A percentile compares a stretch with the other conserved stretches of the same genome.
These are phyloP conservation scores for Bipolaris cookei DNA, from an alignment of 2,329 filamentous ascomycete species.

Conservation along the genomic window DNA sequence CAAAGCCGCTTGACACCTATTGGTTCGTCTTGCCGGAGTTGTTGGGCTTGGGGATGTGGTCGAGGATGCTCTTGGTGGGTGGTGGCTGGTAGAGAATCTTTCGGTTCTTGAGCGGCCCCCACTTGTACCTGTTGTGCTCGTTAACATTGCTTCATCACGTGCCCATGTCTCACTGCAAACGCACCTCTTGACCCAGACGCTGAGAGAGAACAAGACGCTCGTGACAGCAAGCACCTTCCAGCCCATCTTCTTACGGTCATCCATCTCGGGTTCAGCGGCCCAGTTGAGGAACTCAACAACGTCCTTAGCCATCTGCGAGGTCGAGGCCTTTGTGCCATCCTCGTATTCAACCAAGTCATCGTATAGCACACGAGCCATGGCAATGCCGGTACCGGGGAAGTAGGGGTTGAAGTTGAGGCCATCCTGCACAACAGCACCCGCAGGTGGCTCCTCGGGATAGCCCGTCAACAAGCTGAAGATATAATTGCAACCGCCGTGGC, in stretches of 20 bases:
- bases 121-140: constrained; percentile 75
- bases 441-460: constrained; percentile 94
- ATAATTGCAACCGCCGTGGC: constrained; percentile 98
- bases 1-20: constrained; percentile 28
- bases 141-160: constrained; percentile 31
- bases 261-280: constrained; percentile 98
- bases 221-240: constrained; percentile 90
- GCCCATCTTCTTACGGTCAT: constrained; percentile 99
- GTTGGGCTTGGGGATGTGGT: constrained; percentile 42
- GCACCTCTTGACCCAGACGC: constrained; percentile 93
- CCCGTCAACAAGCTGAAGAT: constrained; percentile 96
- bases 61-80: constrained; percentile 37
- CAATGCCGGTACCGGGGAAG: constrained; percentile 98
- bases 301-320: constrained; percentile 99
- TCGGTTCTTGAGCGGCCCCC: constrained; percentile 92
- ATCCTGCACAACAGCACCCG: constrained; percentile 81
- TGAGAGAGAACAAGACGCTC: constrained; percentile 79
- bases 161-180: constrained; percentile 14
- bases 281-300: constrained; percentile 99
- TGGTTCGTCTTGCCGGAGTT: constrained; percentile 44
- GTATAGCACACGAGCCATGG: constrained; percentile 98
- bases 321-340: constrained; percentile 89
- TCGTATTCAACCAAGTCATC: constrained; percentile 98
- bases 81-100: constrained; percentile 91
- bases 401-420: constrained; percentile 99